These are phyloP conservation scores for Petunia secreta DNA, from an alignment of 257 asterid species.

Conservation along the genomic window DNA sequence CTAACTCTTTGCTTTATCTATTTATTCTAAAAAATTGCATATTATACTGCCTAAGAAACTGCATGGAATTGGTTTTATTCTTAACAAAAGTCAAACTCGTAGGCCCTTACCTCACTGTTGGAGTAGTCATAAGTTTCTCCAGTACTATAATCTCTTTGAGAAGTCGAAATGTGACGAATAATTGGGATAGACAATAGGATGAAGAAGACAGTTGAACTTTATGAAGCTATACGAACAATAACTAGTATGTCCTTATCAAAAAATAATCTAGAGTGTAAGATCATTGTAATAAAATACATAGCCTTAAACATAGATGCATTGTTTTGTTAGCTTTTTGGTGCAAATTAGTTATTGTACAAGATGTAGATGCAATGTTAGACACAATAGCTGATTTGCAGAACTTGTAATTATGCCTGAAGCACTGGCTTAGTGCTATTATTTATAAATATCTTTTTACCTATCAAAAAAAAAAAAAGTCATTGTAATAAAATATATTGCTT, in stretches of 20 bases:
- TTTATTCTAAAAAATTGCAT: conserved; percentile 10
- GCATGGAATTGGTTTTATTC: not conserved
- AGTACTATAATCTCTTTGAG: not conserved
- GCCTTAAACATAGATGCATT: too few species aligned
- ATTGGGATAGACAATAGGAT: not conserved
- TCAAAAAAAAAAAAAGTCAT: too few species aligned
- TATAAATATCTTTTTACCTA: too few species aligned
- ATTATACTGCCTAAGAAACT: not conserved
- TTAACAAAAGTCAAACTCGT: not conserved
- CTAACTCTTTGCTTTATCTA: not conserved
- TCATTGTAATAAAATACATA: too few species aligned
- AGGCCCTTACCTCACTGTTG: not conserved
- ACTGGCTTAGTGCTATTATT: too few species aligned
- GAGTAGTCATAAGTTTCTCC: not conserved
- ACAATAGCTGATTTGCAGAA: too few species aligned
- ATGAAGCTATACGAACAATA: conserved; percentile 27
- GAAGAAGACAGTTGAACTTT: not conserved
- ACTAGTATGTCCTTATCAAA: not conserved
- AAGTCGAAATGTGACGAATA: not conserved
- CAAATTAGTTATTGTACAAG: too few species aligned
- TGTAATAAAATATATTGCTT: not conserved
- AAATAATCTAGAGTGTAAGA: too few species aligned
- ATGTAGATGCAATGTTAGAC: too few species aligned
- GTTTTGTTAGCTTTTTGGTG: too few species aligned
- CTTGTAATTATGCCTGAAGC: too few species aligned